phyloP scores from a whole-genome alignment of 2,329 filamentous ascomycete species.

The Podosphaera xanthii region DNA sequence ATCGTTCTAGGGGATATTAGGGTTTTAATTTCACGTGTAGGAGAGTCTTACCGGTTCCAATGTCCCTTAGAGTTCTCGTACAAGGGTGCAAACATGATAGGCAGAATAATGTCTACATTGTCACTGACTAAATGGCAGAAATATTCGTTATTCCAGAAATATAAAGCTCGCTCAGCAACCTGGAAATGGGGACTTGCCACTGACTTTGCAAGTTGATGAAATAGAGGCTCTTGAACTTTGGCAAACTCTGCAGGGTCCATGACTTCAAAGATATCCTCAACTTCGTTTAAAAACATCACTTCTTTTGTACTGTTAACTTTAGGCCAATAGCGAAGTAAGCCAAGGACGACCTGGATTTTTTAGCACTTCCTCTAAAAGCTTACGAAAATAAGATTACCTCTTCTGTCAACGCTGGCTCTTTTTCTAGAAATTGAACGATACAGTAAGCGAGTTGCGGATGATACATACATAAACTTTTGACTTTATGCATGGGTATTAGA shows the following conservation, averaged over 20 bases:
- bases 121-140: constrained; percentile 98
- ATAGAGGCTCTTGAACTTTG: constrained; percentile 93
- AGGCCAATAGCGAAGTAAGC: constrained; percentile 88
- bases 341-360: constrained; percentile 54
- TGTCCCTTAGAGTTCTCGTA: constrained; percentile 99
- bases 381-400: constrained; percentile 36
- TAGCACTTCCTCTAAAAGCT: not conserved
- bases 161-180: constrained; percentile 86
- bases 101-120: constrained; percentile 93
- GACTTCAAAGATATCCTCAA: constrained; percentile 98
- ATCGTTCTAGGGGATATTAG: constrained; percentile 49
- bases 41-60: constrained; percentile 65
- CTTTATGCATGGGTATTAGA: constrained; percentile 83
- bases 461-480: constrained; percentile 99
- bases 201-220: constrained; percentile 92
- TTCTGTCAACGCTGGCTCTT: constrained; percentile 90
- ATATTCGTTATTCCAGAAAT: constrained; percentile 99
- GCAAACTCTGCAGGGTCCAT: constrained; percentile 98
- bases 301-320: constrained; percentile 99
- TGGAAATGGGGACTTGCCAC: constrained; percentile 98
- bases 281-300: constrained; percentile 98
- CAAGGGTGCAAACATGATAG: constrained; percentile 96
- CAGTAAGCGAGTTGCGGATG: constrained; percentile 96
- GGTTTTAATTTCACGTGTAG: constrained; percentile 2
- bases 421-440: constrained; percentile 96